Evolutionary conservation across 163 green algal genomes (phyloP).

Genomic region (Chlorella variabilis): DNA sequence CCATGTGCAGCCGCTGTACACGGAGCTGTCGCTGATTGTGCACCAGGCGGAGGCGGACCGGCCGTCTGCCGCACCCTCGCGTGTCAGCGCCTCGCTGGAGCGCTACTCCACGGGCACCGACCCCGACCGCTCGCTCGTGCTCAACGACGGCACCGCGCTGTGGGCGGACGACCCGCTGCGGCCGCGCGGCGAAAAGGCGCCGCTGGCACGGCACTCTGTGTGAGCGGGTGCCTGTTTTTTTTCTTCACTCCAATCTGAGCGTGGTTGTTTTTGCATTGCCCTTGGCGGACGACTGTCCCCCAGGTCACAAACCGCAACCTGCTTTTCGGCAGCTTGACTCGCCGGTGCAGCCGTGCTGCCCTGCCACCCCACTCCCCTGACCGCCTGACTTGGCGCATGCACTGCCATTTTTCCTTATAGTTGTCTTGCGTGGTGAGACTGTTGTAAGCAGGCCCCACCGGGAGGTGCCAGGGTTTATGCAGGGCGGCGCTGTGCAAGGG

Average conservation of each 20-base stretch:
- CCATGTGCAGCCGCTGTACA: slow-evolving; percentile 32
- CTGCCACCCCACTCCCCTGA: no score
- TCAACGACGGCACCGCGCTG: slow-evolving; percentile 4
- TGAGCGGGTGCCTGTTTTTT: no score
- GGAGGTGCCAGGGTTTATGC: no score
- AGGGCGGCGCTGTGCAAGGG: no score
- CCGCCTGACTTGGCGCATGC: no score
- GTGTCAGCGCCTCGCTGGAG: slow-evolving; percentile 14
- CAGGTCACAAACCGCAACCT: no score
- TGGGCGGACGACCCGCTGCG: neutral
- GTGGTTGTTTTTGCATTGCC: no score
- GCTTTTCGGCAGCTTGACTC: neutral
- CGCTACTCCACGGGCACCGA: slow-evolving; percentile 24
- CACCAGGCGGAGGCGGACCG: slow-evolving; percentile 7
- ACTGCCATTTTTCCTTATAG: no score
- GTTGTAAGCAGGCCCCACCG: no score
- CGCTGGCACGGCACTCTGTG: neutral
- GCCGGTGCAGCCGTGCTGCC: neutral
- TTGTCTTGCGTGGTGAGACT: no score
- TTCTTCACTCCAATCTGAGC: no score
- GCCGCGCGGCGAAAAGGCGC: neutral
- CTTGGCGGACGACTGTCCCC: no score
- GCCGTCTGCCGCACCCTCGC: neutral
- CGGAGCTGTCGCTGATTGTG: slow-evolving; percentile 39
- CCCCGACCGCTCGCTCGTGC: slow-evolving; percentile 13